phyloP scores from a whole-genome alignment of 176 grass and related monocot genomes.

The Hsuehochloa calcarea region DNA sequence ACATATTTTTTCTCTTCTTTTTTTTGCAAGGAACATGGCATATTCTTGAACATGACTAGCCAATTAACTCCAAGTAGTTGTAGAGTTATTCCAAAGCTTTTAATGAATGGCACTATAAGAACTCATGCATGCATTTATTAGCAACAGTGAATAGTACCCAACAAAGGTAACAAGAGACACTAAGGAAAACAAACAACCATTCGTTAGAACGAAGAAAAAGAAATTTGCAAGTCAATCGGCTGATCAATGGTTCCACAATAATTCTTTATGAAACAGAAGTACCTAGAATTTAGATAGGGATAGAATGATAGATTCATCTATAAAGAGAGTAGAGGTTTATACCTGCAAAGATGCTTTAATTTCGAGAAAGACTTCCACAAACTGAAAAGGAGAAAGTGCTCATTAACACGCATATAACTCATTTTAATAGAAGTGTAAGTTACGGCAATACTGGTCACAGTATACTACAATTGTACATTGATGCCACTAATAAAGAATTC shows the following conservation, averaged over 20 bases:
- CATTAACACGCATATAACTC: conserved; percentile 27
- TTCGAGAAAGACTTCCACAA: conserved; percentile 80
- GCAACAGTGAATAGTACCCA: neutral
- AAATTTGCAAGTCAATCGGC: neutral
- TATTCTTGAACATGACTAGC: neutral
- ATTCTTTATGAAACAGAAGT: neutral
- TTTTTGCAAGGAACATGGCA: neutral
- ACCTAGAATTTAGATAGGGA: conserved; percentile 1
- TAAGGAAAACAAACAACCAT: neutral
- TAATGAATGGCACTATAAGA: neutral
- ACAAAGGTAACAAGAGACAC: neutral
- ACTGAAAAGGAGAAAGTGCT: conserved; percentile 55
- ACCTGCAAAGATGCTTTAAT: conserved; percentile 76
- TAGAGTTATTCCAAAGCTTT: neutral
- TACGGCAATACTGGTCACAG: neutral
- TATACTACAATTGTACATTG: neutral
- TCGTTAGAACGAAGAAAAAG: neutral
- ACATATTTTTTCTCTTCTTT: neutral
- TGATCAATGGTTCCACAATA: neutral
- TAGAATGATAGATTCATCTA: neutral
- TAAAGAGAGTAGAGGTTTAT: conserved; percentile 4
- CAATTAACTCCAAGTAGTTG: neutral
- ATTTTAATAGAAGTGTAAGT: conserved; percentile 1
- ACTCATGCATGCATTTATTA: neutral
- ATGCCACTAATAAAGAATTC: neutral